phyloP scores from a whole-genome alignment of 805 yeast genomes.

The Starmerella riodocensis region DNA sequence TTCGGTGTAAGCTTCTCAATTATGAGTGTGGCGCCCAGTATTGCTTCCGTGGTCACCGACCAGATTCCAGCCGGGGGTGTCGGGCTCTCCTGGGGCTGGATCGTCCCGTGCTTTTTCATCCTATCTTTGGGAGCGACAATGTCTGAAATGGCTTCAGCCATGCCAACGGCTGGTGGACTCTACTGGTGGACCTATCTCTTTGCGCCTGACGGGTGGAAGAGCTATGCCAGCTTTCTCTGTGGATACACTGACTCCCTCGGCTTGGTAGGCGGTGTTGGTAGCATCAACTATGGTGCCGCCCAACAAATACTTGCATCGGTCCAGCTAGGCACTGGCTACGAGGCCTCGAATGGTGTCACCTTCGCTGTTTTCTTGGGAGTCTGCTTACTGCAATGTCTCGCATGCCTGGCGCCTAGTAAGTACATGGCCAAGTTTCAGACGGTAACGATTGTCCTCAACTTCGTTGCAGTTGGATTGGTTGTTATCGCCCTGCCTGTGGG shows the following conservation, averaged over 20 bases:
- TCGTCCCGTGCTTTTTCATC: conserved; percentile 43
- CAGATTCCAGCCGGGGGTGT: conserved; percentile 53
- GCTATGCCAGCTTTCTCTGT: conserved; percentile 46
- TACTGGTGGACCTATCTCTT: conserved; percentile 58
- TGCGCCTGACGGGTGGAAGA: conserved; percentile 38
- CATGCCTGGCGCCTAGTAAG: conserved; percentile 46
- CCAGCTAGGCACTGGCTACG: conserved; percentile 35
- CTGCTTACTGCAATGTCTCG: conserved; percentile 37
- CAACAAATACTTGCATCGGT: conserved; percentile 36
- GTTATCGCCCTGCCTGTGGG: conserved; percentile 57
- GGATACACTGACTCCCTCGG: conserved; percentile 60
- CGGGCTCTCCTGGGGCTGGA: conserved; percentile 65
- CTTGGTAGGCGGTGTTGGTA: conserved; percentile 50
- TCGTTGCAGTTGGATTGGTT: conserved; percentile 39
- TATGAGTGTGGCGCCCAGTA: conserved; percentile 52
- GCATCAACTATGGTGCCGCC: conserved; percentile 59
- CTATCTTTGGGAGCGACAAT: conserved; percentile 45
- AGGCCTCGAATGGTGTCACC: conserved; percentile 38
- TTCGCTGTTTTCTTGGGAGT: conserved; percentile 60
- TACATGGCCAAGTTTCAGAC: conserved; percentile 48
- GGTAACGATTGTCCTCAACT: conserved; percentile 42
- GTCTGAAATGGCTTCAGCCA: conserved; percentile 54
- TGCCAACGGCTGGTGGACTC: conserved; percentile 67
- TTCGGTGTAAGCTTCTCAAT: conserved; percentile 62
- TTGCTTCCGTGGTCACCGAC: conserved; percentile 40